phyloP scores from a whole-genome alignment of 805 yeast genomes.

The Ogataea methylovora region DNA sequence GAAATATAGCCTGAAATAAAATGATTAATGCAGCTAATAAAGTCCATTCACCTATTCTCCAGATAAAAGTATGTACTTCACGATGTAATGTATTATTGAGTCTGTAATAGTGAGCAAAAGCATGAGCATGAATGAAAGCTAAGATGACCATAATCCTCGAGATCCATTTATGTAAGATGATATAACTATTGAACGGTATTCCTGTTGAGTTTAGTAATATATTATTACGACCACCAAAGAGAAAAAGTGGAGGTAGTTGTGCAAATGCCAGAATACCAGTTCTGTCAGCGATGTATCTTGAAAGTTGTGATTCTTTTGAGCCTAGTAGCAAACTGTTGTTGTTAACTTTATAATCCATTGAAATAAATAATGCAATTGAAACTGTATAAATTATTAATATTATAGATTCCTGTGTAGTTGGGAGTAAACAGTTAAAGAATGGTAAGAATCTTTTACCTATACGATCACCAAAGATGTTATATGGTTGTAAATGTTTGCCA shows the following conservation, averaged over 20 bases:
- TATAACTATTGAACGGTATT: conserved; percentile 36
- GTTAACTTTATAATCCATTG: conserved; percentile 9
- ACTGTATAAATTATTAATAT: conserved; percentile 9
- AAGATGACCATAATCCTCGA: conserved; percentile 23
- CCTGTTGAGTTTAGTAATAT: conserved; percentile 45
- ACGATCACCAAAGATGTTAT: conserved; percentile 10
- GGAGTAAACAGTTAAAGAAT: conserved; percentile 15
- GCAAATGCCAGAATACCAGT: conserved; percentile 39
- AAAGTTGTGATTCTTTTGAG: conserved; percentile 13
- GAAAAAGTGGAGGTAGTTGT: conserved; percentile 39
- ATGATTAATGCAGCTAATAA: conserved; percentile 31
- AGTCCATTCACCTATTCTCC: conserved; percentile 22
- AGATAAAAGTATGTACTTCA: conserved; percentile 4
- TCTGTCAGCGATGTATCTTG: conserved; percentile 47
- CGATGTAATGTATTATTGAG: conserved; percentile 2
- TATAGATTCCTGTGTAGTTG: conserved; percentile 19
- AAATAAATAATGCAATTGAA: conserved; percentile 6
- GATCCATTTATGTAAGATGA: conserved; percentile 38
- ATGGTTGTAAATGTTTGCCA: conserved; percentile 16
- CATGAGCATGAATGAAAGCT: conserved; percentile 23
- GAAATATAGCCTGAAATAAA: conserved; percentile 38
- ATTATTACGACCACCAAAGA: conserved; percentile 56
- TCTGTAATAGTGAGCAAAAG: conserved; percentile 22
- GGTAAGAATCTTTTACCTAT: conserved; percentile 1
- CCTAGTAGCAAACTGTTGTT: conserved; percentile 11